Conservation (phyloP, 306 rosid genomes). For the Pyrus pyrifolia region DNA sequence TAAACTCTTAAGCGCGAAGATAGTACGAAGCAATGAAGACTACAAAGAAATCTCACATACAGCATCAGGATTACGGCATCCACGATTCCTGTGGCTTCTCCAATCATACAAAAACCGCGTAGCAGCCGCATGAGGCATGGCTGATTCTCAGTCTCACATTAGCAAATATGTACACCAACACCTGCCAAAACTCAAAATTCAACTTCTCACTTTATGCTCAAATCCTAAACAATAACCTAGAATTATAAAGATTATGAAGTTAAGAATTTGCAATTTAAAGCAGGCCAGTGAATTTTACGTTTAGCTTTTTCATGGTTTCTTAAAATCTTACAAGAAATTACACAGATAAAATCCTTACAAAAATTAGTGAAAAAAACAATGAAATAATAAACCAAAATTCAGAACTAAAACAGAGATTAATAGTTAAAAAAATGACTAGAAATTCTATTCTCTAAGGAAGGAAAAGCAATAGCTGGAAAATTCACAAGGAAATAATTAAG, state of each 20-base stretch:
- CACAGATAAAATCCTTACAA: background rate
- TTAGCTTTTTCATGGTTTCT: background rate
- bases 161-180: background rate
- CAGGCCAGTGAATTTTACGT: background rate
- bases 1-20: background rate
- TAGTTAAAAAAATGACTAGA: too few species aligned
- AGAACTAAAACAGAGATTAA: too few species aligned
- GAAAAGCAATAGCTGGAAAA: background rate
- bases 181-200: background rate
- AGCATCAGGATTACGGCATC: constrained; percentile 34
- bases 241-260: background rate
- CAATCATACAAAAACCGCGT: constrained; percentile 45
- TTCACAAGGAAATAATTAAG: background rate
- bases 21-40: background rate
- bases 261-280: background rate
- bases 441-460: too few species aligned
- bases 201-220: background rate
- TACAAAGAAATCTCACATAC: constrained; percentile 34
- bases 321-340: background rate
- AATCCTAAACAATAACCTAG: background rate
- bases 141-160: background rate
- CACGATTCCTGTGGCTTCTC: constrained; percentile 23
- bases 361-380: background rate
- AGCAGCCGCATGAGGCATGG: constrained; percentile 60
- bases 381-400: background rate